Percentiles rank a stretch among this genome's conserved stretches.
Evolutionary conservation across 169 alveolate genomes (phyloP).

Genomic region (Plasmodium knowlesi): DNA sequence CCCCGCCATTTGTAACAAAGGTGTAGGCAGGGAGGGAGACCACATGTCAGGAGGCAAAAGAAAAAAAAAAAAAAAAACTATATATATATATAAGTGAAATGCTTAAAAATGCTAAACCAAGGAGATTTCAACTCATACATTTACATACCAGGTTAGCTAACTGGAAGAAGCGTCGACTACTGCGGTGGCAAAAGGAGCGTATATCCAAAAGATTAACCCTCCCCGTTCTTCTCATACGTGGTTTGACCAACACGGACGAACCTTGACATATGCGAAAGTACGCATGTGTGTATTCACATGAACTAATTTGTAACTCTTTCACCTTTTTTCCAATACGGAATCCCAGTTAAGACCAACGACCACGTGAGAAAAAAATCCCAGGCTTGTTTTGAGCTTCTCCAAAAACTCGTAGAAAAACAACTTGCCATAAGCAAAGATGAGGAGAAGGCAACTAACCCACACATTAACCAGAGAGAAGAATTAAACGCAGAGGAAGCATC

Average conservation of each 20-base stretch:
- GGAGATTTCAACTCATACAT: background rate
- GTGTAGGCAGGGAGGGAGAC: background rate
- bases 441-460: background rate
- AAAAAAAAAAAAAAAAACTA: background rate
- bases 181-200: background rate
- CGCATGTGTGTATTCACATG: background rate
- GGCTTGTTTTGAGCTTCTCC: conserved; percentile 13
- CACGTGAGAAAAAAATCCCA: conserved; percentile 4
- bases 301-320: background rate
- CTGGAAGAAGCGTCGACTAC: background rate
- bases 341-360: conserved; percentile 28
- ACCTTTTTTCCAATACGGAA: background rate
- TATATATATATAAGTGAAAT: background rate
- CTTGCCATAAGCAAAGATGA: background rate
- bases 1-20: background rate
- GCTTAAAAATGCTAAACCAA: background rate
- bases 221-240: background rate
- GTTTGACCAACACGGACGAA: background rate
- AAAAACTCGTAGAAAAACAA: conserved; percentile 32
- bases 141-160: background rate
- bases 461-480: background rate
- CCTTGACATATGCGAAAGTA: background rate
- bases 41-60: background rate
- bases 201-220: background rate
- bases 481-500: conserved; percentile 11